Conservation (phyloP, 768 basidiomycete genomes). For the Rhodotorula toruloides region DNA sequence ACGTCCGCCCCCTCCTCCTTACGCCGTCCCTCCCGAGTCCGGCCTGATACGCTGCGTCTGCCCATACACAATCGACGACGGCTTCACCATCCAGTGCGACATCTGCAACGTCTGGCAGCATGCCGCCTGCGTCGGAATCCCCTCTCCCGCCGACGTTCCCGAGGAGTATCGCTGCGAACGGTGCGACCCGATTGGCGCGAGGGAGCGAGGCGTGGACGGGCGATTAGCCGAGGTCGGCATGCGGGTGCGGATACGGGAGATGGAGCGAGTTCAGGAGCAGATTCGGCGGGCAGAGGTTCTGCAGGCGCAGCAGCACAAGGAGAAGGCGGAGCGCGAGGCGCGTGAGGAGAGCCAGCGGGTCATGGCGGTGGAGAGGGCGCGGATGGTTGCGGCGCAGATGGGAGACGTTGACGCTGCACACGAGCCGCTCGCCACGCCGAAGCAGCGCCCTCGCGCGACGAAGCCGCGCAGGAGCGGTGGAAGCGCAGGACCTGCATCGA, state of each 20-base stretch:
- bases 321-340: neutral
- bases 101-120: conserved; percentile 77
- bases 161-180: conserved; percentile 73
- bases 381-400: neutral
- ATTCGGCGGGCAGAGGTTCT: conserved; percentile 10
- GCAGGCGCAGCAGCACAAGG: conserved; percentile 1
- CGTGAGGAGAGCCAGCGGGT: neutral
- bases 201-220: conserved; percentile 50
- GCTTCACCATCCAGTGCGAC: conserved; percentile 81
- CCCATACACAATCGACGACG: conserved; percentile 67
- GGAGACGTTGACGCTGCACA: neutral
- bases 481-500: neutral
- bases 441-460: neutral
- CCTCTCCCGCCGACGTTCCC: conserved; percentile 51
- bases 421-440: neutral
- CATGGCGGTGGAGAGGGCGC: neutral
- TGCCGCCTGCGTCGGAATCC: conserved; percentile 58
- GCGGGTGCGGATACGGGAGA: conserved; percentile 43
- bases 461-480: neutral
- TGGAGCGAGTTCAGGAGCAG: conserved; percentile 20
- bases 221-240: conserved; percentile 53
- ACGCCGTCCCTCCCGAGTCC: conserved; percentile 33
- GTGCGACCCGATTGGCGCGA: conserved; percentile 52
- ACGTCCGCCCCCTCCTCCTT: conserved; percentile 4
- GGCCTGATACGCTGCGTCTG: conserved; percentile 62